Base-by-base conservation (phyloP, 441 rosid genomes). In the Melastoma candidum region DNA sequence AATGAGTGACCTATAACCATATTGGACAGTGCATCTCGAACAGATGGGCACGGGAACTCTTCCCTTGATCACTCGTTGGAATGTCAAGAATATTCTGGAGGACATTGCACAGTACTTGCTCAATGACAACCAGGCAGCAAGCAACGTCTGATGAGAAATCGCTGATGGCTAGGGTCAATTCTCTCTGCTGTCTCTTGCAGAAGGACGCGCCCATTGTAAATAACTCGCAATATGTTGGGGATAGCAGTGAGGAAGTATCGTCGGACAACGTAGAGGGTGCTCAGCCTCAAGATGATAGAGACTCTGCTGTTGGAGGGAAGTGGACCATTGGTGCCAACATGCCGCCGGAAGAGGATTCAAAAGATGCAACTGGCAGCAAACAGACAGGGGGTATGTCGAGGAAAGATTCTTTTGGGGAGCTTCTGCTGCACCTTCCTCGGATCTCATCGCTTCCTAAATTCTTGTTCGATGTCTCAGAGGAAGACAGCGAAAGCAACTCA, bases 101-200 rank as follows among this genome's bases (percentile, higher is more conserved):
- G 59, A 55, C 48, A 55, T 55, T 12, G 48, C 59, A 0, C 32
- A 55, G 13, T 25, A 55, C 49, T 41, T 55, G 29, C 59, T 55
- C 6, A 55, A 46, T 25, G 59, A 55, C 59, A 46, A 3, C 46
- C 32, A 55, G 10, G n/a, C 46, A 27, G 26, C 59, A 24, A 24
- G 46, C 49, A 7, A 48, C 46, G 2, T 55, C 59, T 7, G 59
- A 55, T 44, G 59, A 55, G 9, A 55, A 55, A 49, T 82, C 78
- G 61, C 87, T 93, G 14, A 93, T 93, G 95, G 77, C 99, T 47
- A 78, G 97, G 71, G 99, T 93, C 61, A 81, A 93, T 66, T 93
- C 99, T 66, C 86, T 93, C 22, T 89, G 80, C 59, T 86, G 96
- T 75, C 97, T 93, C 55, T 58, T 93, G 79, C 95, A 88, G 73